These are phyloP conservation scores for Umbelopsis vinacea DNA, from an alignment of 192 early-diverging fungal species.

Conservation along the genomic window DNA sequence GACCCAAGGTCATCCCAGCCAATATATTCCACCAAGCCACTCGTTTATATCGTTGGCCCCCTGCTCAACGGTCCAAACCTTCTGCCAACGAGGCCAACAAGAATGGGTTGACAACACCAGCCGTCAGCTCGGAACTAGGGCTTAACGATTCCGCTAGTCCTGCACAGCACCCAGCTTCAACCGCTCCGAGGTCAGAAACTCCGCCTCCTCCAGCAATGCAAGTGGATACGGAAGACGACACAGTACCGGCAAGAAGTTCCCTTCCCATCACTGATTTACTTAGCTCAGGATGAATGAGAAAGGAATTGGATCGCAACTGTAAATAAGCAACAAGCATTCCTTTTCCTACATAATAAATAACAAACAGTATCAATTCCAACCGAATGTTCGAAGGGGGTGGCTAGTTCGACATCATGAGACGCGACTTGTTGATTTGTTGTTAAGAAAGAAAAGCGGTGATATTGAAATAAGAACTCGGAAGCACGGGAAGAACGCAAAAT, in stretches of 20 bases:
- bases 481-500: slow-evolving; percentile 7
- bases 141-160: neutral
- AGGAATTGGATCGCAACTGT: neutral
- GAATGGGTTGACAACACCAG: neutral
- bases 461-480: slow-evolving; percentile 11
- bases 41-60: slow-evolving; percentile 15
- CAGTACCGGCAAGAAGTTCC: neutral
- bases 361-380: slow-evolving; percentile 20
- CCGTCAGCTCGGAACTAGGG: slow-evolving; percentile 5
- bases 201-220: neutral
- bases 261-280: slow-evolving; percentile 12
- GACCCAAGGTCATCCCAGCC: slow-evolving; percentile 10
- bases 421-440: no score
- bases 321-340: neutral
- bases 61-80: neutral
- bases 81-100: neutral
- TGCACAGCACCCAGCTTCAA: neutral
- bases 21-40: slow-evolving; percentile 18
- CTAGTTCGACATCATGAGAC: slow-evolving; percentile 11
- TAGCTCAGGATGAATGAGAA: neutral
- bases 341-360: neutral
- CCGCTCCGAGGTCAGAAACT: slow-evolving; percentile 3
- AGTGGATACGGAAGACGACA: neutral
- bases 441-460: neutral
- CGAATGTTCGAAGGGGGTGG: neutral